Evolutionary conservation across 768 basidiomycete species (phyloP), one percentile per base, ranked within the genome.

Genomic region (Mycena haematopus): DNA sequence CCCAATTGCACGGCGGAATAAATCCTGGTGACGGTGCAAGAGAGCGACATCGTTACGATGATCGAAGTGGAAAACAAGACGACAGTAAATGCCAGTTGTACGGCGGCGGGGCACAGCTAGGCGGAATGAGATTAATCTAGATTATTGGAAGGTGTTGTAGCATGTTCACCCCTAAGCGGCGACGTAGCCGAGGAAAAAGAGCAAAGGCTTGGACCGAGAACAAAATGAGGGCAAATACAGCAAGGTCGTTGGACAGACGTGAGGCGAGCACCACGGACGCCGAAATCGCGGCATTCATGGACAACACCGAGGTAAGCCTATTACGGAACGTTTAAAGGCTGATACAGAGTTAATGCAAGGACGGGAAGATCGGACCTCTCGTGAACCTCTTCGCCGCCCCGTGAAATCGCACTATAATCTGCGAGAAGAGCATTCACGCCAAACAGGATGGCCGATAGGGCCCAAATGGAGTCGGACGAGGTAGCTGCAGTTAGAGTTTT

Each of bases 391-490:
- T 77, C 79, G 58, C 77, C 73, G 58, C 77, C 73, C 45, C 75
- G 72, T 59, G 78, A 75, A 56, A 77, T 76, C 62, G 82, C 79
- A 63, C 86, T 84, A 73, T 94, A 96, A 75, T 97, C 94, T 15
- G 91, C 91, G 51, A 98, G 78, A 60, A 96, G 78, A 21, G 88
- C 82, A 72, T 96, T 94, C 40, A 97, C 78, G 55, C 86, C 79
- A 74, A 98, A 93, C 46, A 99, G 84, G 54, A 82, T 81, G 4
- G 92, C 92, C n/a, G 94, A 86, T 53, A 98, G 77, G 7, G 96
- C 95, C 95, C 95, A 98, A 66, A 99, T 96, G 29, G 95, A 95
- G 74, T 99, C 97, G 14, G 92, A 92, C 40, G 96, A 97, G 5
- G 96, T 98, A 25, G 96, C 93, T 40, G 93, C 91, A 29, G 95